Conservation (phyloP, 768 basidiomycete species). For the Polyporus arcularius region DNA sequence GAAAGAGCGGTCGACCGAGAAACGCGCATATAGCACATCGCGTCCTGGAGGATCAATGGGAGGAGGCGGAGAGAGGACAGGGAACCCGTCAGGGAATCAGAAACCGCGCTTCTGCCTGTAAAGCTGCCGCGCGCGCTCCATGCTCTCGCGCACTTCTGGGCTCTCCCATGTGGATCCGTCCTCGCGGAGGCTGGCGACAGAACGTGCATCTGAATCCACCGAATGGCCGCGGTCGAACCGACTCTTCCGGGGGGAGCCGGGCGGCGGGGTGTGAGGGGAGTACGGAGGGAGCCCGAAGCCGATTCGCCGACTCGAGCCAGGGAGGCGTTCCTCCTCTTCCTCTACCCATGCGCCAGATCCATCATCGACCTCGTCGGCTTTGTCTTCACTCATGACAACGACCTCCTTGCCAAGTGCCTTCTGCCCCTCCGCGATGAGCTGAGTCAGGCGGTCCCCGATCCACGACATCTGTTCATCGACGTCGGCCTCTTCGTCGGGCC, state of each 20-base stretch:
- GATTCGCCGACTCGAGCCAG: constrained; percentile 24
- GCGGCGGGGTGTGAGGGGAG: constrained; percentile 31
- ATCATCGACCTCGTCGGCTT: constrained; percentile 78
- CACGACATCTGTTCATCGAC: constrained; percentile 77
- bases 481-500: constrained; percentile 37
- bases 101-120: constrained; percentile 25
- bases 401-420: constrained; percentile 76
- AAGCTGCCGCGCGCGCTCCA: constrained; percentile 65
- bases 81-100: background rate
- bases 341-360: constrained; percentile 69
- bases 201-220: constrained; percentile 35
- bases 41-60: background rate
- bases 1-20: background rate
- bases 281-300: constrained; percentile 25
- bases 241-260: constrained; percentile 36
- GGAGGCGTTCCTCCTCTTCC: constrained; percentile 51
- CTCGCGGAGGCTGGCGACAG: constrained; percentile 35
- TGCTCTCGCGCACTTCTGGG: constrained; percentile 66
- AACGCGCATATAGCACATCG: background rate
- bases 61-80: background rate
- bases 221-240: constrained; percentile 40
- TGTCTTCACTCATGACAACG: constrained; percentile 72
- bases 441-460: constrained; percentile 70
- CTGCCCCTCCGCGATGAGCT: constrained; percentile 78
- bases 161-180: constrained; percentile 58